phyloP scores from a whole-genome alignment of 176 grass and related monocot species.

The Hordeum vulgare region DNA sequence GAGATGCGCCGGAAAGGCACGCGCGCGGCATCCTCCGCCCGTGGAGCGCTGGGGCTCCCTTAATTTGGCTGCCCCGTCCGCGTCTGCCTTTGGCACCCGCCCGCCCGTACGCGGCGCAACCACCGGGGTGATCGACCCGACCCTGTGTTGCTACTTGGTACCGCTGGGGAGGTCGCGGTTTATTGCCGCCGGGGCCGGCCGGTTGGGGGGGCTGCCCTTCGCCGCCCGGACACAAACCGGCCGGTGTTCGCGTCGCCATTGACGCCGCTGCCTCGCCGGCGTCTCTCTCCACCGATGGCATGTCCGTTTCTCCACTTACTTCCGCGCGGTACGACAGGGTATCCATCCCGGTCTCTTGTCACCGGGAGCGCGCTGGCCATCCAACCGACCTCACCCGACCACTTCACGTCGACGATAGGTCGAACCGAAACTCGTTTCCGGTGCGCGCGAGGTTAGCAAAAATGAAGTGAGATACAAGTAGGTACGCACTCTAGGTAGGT shows the following conservation, averaged over 20 bases:
- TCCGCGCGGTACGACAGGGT: background rate
- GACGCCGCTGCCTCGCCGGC: background rate
- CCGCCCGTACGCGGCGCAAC: background rate
- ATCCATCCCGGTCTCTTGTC: background rate
- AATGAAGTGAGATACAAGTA: background rate
- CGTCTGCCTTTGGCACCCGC: background rate
- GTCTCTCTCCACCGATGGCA: background rate
- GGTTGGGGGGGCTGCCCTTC: background rate
- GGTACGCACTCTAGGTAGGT: background rate
- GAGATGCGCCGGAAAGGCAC: background rate
- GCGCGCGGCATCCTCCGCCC: too few species aligned
- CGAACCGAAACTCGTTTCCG: background rate
- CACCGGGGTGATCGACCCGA: background rate
- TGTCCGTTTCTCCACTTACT: background rate
- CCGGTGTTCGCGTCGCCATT: conserved; percentile 14
- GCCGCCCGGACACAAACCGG: background rate
- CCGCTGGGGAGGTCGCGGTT: conserved; percentile 1
- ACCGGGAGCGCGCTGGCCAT: background rate
- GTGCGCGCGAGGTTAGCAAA: background rate
- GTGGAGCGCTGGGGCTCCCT: background rate
- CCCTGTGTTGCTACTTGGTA: background rate
- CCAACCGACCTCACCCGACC: background rate
- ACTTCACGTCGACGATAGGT: background rate
- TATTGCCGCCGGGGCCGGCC: background rate
- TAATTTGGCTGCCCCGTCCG: conserved; percentile 2